Evolutionary conservation across 306 rosid species (phyloP), one percentile per base, ranked within the genome.

Genomic region (Trichosanthes cucumerina): DNA sequence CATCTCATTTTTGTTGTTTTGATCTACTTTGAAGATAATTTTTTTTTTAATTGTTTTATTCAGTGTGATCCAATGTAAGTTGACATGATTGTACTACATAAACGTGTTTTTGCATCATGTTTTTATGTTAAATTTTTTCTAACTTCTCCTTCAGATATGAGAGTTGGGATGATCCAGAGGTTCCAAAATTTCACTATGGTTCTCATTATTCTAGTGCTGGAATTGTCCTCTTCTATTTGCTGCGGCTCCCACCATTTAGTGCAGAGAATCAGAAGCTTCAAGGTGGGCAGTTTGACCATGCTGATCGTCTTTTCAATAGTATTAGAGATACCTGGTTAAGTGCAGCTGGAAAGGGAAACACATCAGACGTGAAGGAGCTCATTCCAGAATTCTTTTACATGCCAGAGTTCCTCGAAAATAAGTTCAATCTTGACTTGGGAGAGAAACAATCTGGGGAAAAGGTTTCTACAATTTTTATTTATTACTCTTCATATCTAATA

Each of bases 201-300:
- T 96, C 99, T 71, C 99, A 96, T 88, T 96, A 96, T 86, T 96
- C 99, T 79, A 96, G 99, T 91, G 99, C 99, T 87, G 99, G 99
- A 84, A 96, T 93, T 78, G 99, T 96, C 76, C 98, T 96, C 54
- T 96, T 92, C 86, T 96, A 96, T 88, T 92, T 96, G 82, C 89
- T 96, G 65, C 98, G 99, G 72, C 85, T 96, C 77, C 99, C 99
- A 15, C 98, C 99, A 54, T 96, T 96, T 83, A 93, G 99, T 83
- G 39, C 81, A 41, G 99, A 96, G 91, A 96, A 96, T 86, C 96
- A 91, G 87, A 96, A 93, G 88, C 93, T 96, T 83, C 99, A 96
- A 81, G 99, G 99, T 75, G 99, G 99, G 75, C 99, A 96, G 87
- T 96, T 96, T 84, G 99, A 96, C 82, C 99, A 96, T 88, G 99